phyloP scores from a whole-genome alignment of 352 stramenopile species.

The Pythium rishiriense region DNA sequence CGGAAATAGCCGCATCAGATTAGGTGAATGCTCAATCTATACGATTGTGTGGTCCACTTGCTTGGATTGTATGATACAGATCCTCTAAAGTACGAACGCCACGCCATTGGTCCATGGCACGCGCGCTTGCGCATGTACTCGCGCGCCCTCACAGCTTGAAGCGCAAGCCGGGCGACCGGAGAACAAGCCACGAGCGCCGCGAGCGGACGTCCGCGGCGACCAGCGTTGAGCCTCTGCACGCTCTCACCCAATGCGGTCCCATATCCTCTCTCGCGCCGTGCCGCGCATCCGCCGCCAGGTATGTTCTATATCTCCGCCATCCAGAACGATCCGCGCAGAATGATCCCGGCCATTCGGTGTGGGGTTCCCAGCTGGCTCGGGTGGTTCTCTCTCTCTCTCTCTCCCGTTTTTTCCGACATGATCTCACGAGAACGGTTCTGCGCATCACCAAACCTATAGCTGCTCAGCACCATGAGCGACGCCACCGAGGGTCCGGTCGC shows the following conservation, averaged over 20 bases:
- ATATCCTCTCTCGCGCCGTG: conserved; percentile 20
- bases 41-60: conserved; percentile 13
- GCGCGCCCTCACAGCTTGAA: not conserved
- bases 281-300: conserved; percentile 11
- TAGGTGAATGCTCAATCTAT: no score
- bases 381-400: no score
- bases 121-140: not conserved
- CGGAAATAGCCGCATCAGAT: not conserved
- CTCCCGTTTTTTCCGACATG: not conserved
- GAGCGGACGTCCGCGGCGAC: not conserved
- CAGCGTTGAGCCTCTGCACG: not conserved
- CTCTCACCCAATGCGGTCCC: conserved; percentile 7
- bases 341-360: no score
- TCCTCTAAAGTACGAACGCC: conserved; percentile 1
- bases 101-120: conserved; percentile 17
- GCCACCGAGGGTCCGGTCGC: conserved; percentile 45
- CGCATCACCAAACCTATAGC: not conserved
- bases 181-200: not conserved
- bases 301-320: not conserved
- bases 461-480: conserved; percentile 35
- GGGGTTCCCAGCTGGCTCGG: no score
- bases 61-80: not conserved
- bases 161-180: not conserved
- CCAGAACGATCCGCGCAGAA: not conserved
- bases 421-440: not conserved